Conservation (phyloP, 2,329 filamentous ascomycete genomes). For the Polytolypa hystricis region DNA sequence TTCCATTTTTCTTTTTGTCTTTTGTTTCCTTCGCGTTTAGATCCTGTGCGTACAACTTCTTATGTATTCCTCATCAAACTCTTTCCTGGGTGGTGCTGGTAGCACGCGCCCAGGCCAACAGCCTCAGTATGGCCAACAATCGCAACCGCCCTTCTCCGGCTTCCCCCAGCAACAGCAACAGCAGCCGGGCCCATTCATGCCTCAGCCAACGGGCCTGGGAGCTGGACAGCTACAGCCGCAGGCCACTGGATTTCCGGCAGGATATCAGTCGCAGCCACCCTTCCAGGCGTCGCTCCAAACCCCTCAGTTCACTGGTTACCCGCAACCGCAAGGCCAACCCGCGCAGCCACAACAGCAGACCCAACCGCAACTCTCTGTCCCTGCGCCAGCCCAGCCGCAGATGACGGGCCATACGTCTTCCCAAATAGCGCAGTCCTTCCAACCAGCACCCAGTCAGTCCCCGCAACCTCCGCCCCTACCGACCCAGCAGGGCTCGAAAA, state of each 20-base stretch:
- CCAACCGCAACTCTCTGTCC: conserved; percentile 18
- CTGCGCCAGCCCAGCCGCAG: conserved; percentile 40
- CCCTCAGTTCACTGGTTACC: conserved; percentile 50
- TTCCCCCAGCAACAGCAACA: conserved; percentile 42
- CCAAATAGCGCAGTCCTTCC: conserved; percentile 55
- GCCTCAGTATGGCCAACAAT: conserved; percentile 46
- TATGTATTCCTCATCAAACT: conserved; percentile 91
- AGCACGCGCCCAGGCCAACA: conserved; percentile 56
- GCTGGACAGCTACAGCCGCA: conserved; percentile 36
- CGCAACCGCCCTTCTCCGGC: conserved; percentile 54
- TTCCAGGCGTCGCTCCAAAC: conserved; percentile 42
- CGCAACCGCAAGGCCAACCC: conserved; percentile 35
- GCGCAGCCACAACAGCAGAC: conserved; percentile 24
- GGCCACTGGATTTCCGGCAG: conserved; percentile 37
- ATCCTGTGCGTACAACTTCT: not conserved
- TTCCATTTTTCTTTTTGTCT: conserved; percentile 16
- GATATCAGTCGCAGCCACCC: conserved; percentile 31
- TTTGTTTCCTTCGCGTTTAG: conserved; percentile 15
- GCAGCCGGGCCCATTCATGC: conserved; percentile 25
- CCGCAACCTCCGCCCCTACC: conserved; percentile 51
- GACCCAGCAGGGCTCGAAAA: conserved; percentile 55
- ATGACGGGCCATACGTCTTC: conserved; percentile 44
- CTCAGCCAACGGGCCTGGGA: conserved; percentile 58
- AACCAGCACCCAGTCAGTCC: conserved; percentile 36
- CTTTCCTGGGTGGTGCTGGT: conserved; percentile 67